Evolutionary conservation across 1,284 basidiomycete genomes (phyloP).

Genomic region (Pulchroboletus neoregius): DNA sequence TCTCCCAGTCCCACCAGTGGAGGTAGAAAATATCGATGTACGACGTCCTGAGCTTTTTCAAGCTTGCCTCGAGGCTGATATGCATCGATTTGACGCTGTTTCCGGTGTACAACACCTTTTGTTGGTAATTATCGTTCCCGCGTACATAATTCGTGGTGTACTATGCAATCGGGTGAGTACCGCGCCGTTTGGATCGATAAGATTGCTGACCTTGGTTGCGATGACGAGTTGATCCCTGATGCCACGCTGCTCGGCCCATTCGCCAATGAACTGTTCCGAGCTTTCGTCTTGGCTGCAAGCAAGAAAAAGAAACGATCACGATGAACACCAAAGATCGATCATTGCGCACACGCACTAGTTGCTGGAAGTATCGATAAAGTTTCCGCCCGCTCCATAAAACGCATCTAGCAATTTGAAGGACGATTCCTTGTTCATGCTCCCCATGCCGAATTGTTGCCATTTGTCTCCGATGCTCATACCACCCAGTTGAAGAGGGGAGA

Average conservation of each 20-base stretch:
- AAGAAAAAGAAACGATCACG: no score
- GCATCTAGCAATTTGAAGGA: slow-evolving; percentile 42
- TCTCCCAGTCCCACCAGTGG: slow-evolving; percentile 24
- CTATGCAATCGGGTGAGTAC: background rate
- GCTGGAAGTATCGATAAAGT: slow-evolving; percentile 39
- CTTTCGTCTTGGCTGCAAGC: slow-evolving; percentile 42
- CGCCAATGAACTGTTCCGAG: slow-evolving; percentile 27
- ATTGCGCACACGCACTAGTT: slow-evolving; percentile 33
- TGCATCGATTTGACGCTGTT: slow-evolving; percentile 11
- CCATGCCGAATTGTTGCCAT: slow-evolving; percentile 36
- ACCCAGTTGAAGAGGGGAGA: slow-evolving; percentile 56
- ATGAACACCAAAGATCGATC: no score
- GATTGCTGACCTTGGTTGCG: slow-evolving; percentile 44
- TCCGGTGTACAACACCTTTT: slow-evolving; percentile 2
- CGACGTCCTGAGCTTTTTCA: slow-evolving; percentile 43
- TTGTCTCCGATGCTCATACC: slow-evolving; percentile 51
- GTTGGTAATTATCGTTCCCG: slow-evolving; percentile 1
- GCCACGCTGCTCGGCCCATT: slow-evolving; percentile 48
- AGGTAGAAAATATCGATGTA: slow-evolving; percentile 40
- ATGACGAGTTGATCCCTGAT: slow-evolving; percentile 54
- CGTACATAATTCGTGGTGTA: slow-evolving; percentile 7
- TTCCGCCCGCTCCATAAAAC: slow-evolving; percentile 37
- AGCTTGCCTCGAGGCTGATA: slow-evolving; percentile 32
- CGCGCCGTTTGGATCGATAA: no score
- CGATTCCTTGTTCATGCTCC: slow-evolving; percentile 37